Percentiles rank a stretch among this genome's conserved stretches.
phyloP scores from a whole-genome alignment of 1,284 basidiomycete genomes.

The Erythrobasidium hasegawianum region DNA sequence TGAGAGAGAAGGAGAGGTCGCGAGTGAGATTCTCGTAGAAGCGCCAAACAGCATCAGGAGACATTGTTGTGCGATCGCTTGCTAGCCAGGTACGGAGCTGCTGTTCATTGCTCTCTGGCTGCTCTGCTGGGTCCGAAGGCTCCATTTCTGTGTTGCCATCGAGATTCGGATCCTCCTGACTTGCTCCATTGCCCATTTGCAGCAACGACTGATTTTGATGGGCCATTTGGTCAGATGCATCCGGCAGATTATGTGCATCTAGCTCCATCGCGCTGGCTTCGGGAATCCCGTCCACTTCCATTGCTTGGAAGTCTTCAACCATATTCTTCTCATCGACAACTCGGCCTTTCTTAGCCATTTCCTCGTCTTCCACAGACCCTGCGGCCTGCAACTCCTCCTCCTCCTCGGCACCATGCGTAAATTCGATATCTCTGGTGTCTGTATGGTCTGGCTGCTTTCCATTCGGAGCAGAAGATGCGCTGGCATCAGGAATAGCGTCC shows the following conservation, averaged over 20 bases:
- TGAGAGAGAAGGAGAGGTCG: constrained; percentile 83
- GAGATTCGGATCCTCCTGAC: constrained; percentile 47
- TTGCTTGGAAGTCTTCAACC: constrained; percentile 46
- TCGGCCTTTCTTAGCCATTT: constrained; percentile 39
- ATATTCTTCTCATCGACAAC: constrained; percentile 44
- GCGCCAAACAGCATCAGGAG: constrained; percentile 78
- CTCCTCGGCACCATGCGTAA: constrained; percentile 37
- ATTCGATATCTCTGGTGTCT: constrained; percentile 40
- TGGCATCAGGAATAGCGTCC: constrained; percentile 69
- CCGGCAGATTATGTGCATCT: neutral
- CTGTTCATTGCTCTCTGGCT: constrained; percentile 56
- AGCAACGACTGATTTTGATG: neutral
- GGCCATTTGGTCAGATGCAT: neutral
- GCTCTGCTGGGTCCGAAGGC: constrained; percentile 40
- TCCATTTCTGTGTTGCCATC: constrained; percentile 42
- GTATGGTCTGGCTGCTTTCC: constrained; percentile 45
- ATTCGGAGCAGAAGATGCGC: constrained; percentile 49
- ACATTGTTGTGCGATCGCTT: constrained; percentile 57
- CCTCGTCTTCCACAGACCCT: constrained; percentile 30
- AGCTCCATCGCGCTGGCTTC: neutral
- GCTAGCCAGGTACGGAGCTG: constrained; percentile 64
- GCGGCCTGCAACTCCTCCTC: constrained; percentile 34
- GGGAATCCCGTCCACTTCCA: constrained; percentile 33
- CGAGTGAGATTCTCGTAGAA: constrained; percentile 85
- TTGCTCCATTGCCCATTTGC: constrained; percentile 39